A percentile compares a stretch with the other conserved stretches of the same genome.
Conservation (phyloP, 2,329 filamentous ascomycete species). For the Claviceps pusilla region DNA sequence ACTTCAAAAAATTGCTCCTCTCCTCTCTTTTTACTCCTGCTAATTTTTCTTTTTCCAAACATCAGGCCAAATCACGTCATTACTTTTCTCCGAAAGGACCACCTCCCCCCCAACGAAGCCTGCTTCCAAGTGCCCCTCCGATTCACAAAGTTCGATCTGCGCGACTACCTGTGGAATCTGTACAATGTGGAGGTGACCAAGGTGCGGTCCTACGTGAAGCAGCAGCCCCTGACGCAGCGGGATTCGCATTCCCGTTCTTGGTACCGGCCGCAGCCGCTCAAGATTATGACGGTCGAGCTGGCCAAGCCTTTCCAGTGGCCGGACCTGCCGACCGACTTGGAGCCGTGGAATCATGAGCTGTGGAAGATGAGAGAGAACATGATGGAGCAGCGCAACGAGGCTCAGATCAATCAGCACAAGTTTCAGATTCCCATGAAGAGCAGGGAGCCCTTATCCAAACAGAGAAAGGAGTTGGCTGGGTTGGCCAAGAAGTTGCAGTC, state of each 20-base stretch:
- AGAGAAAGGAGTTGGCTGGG: constrained; percentile 38
- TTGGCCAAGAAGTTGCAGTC: constrained; percentile 48
- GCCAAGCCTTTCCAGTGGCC: constrained; percentile 81
- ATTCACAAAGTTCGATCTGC: constrained; percentile 92
- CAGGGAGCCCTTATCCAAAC: constrained; percentile 24
- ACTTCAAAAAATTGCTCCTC: neutral
- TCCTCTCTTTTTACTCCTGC: neutral
- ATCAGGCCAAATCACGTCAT: constrained; percentile 66
- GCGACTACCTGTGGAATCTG: constrained; percentile 80
- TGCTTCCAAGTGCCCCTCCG: constrained; percentile 80
- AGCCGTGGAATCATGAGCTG: constrained; percentile 49
- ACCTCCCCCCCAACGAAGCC: constrained; percentile 64
- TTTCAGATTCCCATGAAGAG: constrained; percentile 25
- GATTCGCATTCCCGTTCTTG: constrained; percentile 36
- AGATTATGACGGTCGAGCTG: constrained; percentile 93
- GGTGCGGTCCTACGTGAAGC: constrained; percentile 66
- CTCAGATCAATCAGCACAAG: constrained; percentile 18
- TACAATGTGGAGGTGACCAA: constrained; percentile 61
- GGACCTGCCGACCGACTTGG: constrained; percentile 44
- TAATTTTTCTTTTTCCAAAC: neutral
- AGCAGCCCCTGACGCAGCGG: constrained; percentile 40
- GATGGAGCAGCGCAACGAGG: constrained; percentile 25
- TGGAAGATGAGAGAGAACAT: constrained; percentile 37
- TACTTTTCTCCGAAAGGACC: constrained; percentile 57
- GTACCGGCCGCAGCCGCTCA: constrained; percentile 58